Base-by-base conservation (phyloP, 352 stramenopile species). In the Pythium plurisporium region DNA sequence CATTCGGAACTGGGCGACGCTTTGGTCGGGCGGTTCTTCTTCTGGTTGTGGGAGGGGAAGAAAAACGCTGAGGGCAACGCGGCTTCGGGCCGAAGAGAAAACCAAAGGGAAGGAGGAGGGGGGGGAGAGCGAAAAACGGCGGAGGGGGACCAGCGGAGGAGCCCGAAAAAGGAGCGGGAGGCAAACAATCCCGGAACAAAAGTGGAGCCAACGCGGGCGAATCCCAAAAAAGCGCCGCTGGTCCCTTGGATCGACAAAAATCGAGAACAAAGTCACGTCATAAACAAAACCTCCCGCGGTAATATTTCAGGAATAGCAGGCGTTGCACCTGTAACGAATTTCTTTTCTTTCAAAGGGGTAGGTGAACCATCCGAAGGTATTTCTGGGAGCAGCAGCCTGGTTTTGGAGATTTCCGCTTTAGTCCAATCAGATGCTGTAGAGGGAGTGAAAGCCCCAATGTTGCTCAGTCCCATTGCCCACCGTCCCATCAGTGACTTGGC, bases 31-130 rank as follows among this genome's bases (percentile, higher is more conserved):
- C 49, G 47, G 62, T 60, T 64, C 62, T 69, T 60, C 53, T 60
- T 68, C 60, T 67, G 60, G 53, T 68, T 68, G 61, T 68, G 55
- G 56, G 48, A 45, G 62, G 55, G n/a, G n/a, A 69, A 69, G 55
- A 59, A 69, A 69, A 69, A 58, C 62, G 49, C 48, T 51, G 54
- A 49, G 47, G 46, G 34, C 37, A 56, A 55, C 56, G 41, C 37
- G 51, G 49, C 26, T 61, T 55, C n/a, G n/a, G n/a, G n/a, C n/a
- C n/a, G n/a, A n/a, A 33, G 36, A 44, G 30, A 45, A 55, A 64
- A 57, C 33, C 44, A 38, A 43, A 29, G 27, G 47, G 34, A 31
- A n/a, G n/a, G n/a, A n/a, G n/a, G n/a, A n/a, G n/a, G 46, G 26
- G 25, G 30, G n/a, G 42, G 54, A 30, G 55, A 48, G 42, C n/a